Evolutionary conservation across 306 rosid genomes (phyloP).

Genomic region (Acmispon strigosus): DNA sequence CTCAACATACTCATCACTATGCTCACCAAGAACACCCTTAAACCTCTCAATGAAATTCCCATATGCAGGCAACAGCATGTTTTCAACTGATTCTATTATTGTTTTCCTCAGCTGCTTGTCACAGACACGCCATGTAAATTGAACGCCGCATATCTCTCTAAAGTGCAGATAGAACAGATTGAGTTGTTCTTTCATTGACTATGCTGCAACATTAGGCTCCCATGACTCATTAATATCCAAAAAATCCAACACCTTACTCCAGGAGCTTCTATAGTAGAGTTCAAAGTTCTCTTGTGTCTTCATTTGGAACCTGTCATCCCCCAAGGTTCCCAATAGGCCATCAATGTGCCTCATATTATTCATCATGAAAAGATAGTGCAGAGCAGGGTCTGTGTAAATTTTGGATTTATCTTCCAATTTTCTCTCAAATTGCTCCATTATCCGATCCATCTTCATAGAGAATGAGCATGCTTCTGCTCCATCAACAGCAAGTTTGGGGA

Average conservation of each 20-base stretch:
- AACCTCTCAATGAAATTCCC: slow-evolving; percentile 45
- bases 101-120: slow-evolving; percentile 51
- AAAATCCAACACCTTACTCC: slow-evolving; percentile 41
- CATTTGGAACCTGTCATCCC: slow-evolving; percentile 40
- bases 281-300: slow-evolving; percentile 33
- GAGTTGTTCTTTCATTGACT: slow-evolving; percentile 49
- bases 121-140: neutral
- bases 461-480: slow-evolving; percentile 22
- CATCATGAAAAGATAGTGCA: slow-evolving; percentile 55
- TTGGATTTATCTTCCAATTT: slow-evolving; percentile 61
- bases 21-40: slow-evolving; percentile 37
- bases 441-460: slow-evolving; percentile 47
- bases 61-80: slow-evolving; percentile 48
- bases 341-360: slow-evolving; percentile 36
- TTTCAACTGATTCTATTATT: slow-evolving; percentile 35
- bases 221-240: slow-evolving; percentile 38
- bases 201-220: slow-evolving; percentile 20
- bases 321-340: slow-evolving; percentile 32
- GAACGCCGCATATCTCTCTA: neutral
- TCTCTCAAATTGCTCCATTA: slow-evolving; percentile 56
- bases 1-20: slow-evolving; percentile 34
- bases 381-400: slow-evolving; percentile 43
- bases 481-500: slow-evolving; percentile 25
- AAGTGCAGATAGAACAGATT: slow-evolving; percentile 19
- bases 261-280: slow-evolving; percentile 49